Percentiles rank a stretch among this genome's conserved stretches.
Conservation (phyloP, 2,329 filamentous ascomycete genomes). For the Arthroderma sp. region DNA sequence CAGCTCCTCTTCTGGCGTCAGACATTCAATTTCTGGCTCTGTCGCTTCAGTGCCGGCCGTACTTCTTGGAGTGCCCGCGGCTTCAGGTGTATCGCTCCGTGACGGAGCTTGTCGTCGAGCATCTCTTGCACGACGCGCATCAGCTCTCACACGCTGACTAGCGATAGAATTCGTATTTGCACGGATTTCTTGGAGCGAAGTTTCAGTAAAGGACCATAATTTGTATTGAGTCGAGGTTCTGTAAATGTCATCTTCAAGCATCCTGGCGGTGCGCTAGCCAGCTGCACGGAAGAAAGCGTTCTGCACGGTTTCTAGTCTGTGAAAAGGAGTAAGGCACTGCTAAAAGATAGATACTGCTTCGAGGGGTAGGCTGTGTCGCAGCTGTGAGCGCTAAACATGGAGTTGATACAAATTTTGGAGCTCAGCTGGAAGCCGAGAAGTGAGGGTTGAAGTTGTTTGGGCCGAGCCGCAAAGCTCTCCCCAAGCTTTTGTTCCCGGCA, state of each 20-base stretch:
- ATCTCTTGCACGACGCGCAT: conserved; percentile 38
- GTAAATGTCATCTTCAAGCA: conserved; percentile 88
- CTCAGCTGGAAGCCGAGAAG: too few relatives aligned
- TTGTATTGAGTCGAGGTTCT: conserved; percentile 79
- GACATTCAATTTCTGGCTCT: conserved; percentile 51
- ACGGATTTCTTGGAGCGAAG: conserved; percentile 58
- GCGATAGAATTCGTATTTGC: conserved; percentile 68
- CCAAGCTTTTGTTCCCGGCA: too few relatives aligned
- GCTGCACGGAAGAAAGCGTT: background rate
- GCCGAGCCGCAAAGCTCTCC: too few relatives aligned
- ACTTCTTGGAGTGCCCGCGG: background rate
- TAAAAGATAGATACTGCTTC: too few relatives aligned
- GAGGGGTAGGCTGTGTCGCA: background rate
- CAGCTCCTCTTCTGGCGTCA: conserved; percentile 72
- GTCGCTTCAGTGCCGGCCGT: conserved; percentile 3
- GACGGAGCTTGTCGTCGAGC: conserved; percentile 7
- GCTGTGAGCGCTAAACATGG: too few relatives aligned
- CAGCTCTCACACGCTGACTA: conserved; percentile 49
- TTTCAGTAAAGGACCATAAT: conserved; percentile 79
- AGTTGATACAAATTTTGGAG: too few relatives aligned
- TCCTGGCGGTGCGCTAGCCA: conserved; percentile 21
- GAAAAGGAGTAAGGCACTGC: too few relatives aligned
- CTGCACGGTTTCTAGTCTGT: background rate
- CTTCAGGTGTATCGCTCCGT: conserved; percentile 2
- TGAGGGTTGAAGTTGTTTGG: too few relatives aligned